Conservation (phyloP, 1,139 yeast genomes). For the Scheffersomyces cryptocercus region DNA sequence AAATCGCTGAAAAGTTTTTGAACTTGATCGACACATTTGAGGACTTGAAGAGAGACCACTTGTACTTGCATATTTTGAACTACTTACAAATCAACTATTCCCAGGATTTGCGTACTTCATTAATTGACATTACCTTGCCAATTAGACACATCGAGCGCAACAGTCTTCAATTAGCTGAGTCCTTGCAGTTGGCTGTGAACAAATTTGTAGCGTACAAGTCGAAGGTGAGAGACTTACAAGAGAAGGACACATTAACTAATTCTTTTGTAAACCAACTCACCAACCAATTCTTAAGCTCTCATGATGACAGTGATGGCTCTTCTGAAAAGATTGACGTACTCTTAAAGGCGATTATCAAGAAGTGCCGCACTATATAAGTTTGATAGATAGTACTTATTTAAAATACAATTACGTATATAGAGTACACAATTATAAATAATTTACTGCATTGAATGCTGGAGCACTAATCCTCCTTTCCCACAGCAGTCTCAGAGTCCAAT, state of each 20-base stretch:
- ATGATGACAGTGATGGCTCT: constrained; percentile 36
- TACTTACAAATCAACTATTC: constrained; percentile 45
- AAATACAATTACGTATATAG: neutral
- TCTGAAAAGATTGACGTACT: constrained; percentile 30
- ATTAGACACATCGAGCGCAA: constrained; percentile 51
- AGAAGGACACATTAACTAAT: constrained; percentile 45
- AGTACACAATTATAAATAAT: neutral
- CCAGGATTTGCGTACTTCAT: constrained; percentile 39
- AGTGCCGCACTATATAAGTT: constrained; percentile 25
- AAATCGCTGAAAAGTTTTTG: constrained; percentile 49
- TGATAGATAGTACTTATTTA: constrained; percentile 1
- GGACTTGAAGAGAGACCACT: constrained; percentile 67
- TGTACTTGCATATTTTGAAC: constrained; percentile 63
- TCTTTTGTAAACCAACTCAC: constrained; percentile 42
- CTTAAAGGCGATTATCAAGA: constrained; percentile 42
- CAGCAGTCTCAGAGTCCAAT: constrained; percentile 28
- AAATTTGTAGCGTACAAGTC: constrained; percentile 64
- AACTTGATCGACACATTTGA: constrained; percentile 63
- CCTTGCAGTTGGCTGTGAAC: constrained; percentile 69
- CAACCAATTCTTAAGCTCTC: constrained; percentile 27
- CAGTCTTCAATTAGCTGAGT: constrained; percentile 52
- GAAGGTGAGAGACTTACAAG: constrained; percentile 34
- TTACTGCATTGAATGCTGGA: neutral
- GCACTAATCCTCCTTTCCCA: constrained; percentile 27
- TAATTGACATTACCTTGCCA: constrained; percentile 67